Conservation (phyloP, 148 eudicot species). For the Vaccinium darrowii region DNA sequence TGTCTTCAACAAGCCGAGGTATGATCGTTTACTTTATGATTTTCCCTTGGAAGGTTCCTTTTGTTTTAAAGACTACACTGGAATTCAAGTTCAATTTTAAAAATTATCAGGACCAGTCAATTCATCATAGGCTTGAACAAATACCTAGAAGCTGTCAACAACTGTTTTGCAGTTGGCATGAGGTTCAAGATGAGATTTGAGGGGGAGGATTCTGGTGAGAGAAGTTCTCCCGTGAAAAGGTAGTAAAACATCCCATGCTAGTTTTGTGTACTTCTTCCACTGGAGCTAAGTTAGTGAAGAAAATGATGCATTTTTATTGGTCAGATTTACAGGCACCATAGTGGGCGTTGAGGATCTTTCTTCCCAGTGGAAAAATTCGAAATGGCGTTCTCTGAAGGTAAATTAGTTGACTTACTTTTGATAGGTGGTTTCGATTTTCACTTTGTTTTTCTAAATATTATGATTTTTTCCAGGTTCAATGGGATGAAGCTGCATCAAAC, state of each 20-base stretch:
- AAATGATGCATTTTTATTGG: conserved; percentile 10
- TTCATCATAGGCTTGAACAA: conserved; percentile 91
- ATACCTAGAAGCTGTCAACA: conserved; percentile 71
- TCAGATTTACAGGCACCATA: conserved; percentile 89
- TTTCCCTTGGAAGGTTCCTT: background rate
- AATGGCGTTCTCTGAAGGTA: conserved; percentile 91
- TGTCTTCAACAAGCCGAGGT: conserved; percentile 97
- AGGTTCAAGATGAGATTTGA: conserved; percentile 95
- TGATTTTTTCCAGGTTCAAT: conserved; percentile 62
- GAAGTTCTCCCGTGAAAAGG: conserved; percentile 89
- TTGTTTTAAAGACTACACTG: background rate
- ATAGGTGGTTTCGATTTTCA: background rate
- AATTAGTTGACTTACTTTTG: background rate
- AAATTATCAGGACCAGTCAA: conserved; percentile 75
- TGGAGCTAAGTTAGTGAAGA: background rate
- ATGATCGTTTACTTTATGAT: conserved; percentile 1
- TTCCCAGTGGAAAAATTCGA: conserved; percentile 73
- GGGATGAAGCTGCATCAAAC: conserved; percentile 90
- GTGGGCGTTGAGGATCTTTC: conserved; percentile 77
- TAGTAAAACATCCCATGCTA: conserved; percentile 14
- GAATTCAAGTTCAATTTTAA: background rate
- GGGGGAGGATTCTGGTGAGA: conserved; percentile 91
- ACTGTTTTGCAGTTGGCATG: conserved; percentile 64
- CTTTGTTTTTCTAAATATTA: background rate
- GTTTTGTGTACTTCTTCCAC: background rate